Evolutionary conservation across 352 stramenopile genomes (phyloP), one percentile per base, ranked within the genome.

Genomic region (Albugo laibachii): DNA sequence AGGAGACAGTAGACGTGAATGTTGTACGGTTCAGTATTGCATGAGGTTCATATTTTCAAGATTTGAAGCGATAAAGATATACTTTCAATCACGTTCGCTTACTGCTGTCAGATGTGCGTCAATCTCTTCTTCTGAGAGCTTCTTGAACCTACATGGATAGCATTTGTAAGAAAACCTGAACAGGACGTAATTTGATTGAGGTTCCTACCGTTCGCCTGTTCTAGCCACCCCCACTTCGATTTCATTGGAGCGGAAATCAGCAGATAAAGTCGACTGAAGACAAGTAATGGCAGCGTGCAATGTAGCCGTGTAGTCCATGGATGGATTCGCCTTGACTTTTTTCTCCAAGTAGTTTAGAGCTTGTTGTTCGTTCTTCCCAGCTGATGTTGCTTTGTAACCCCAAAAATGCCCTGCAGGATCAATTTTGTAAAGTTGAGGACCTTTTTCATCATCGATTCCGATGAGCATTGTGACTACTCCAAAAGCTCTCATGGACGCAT

Each of bases 261-360:
- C 94, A 48, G 86, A 96, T 45, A 98, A 69, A 4, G 98, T 82
- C 61, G 85, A 93, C 63, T 98, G 94, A 59, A 99, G 80, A 58
- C 91, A 97, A 54, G 91, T 95, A 62, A 99, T 98, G 43, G 93
- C 93, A 31, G 84, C 96, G 60, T 96, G 69, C 55, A 98, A 78
- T 42, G 93, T 96, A 42, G 86, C 73, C 58, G 96, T 81, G n/a
- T 81, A 64, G 59, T 94, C 77, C 74, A 97, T 96, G 31, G 50
- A 53, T n/a, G 68, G 50, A 58, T 92, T 88, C 45, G 74, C 70
- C 66, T 92, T 92, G 20, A 97, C 80, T 68, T 96, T 95, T 67
- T 98, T 99, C 69, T 99, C 95, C 40, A 99, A 76, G 72, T 97
- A 97, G 65, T 98, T 99, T 54, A 96, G 94, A 24, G 95, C 95